Percentiles rank a stretch among this genome's conserved stretches.
These are phyloP conservation scores for Astrocystis sublimbata DNA, from an alignment of 495 filamentous ascomycete species.

Conservation along the genomic window DNA sequence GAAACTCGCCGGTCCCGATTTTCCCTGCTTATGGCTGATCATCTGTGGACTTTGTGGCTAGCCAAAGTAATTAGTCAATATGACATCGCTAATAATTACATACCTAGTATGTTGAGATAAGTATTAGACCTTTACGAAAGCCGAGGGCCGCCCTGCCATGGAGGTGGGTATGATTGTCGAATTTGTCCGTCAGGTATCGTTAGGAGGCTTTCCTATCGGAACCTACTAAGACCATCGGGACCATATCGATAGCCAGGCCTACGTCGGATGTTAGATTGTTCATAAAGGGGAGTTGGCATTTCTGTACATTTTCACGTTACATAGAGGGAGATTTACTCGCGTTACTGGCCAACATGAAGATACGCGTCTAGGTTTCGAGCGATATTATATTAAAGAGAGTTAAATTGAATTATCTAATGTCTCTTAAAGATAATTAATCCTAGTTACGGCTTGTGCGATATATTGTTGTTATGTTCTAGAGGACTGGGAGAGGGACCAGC, in stretches of 20 bases:
- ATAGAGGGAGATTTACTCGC: no score
- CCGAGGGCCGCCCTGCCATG: neutral
- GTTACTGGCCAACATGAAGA: no score
- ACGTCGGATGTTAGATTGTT: neutral
- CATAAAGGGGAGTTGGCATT: neutral
- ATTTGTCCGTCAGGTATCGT: slow-evolving; percentile 6
- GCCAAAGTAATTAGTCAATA: neutral
- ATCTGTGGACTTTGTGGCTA: slow-evolving; percentile 6
- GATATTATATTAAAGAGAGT: no score
- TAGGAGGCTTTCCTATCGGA: neutral
- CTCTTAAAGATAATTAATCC: no score
- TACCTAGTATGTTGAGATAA: no score
- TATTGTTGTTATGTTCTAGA: no score
- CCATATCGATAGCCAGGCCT: neutral
- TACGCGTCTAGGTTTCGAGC: no score
- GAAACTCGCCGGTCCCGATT: slow-evolving; percentile 12
- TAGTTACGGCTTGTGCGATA: no score
- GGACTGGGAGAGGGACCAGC: no score
- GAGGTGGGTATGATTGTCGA: neutral
- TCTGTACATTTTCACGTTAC: no score
- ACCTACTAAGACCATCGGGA: neutral
- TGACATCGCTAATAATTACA: slow-evolving; percentile 11
- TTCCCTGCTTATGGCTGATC: slow-evolving; percentile 5
- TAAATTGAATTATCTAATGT: no score
- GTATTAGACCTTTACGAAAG: neutral